Evolutionary conservation across 2,329 filamentous ascomycete genomes (phyloP), one percentile per base, ranked within the genome.

Genomic region (Microdochium bolleyi): DNA sequence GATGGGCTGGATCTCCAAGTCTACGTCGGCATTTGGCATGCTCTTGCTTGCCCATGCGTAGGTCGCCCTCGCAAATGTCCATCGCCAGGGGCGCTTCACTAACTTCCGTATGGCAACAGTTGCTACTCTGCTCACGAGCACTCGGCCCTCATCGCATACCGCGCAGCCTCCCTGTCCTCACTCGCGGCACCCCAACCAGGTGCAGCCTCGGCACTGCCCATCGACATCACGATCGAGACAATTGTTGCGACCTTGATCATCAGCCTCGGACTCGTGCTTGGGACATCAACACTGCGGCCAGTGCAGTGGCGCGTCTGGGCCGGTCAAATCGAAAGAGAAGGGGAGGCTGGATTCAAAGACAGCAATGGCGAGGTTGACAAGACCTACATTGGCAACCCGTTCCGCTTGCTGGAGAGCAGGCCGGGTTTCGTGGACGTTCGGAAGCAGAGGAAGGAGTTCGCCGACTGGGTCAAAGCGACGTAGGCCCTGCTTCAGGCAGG

Each of bases 71-170:
- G 34, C 41, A 13, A 25, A 9, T 50, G 46, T 3, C 49, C 46
- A 37, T 34, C 46, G 10, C 48, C 22, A 37, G 11, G 38, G 44
- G 48, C 52, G 49, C 10, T 48, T 21, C 32, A 41, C 25, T 34
- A 24, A 48, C 49, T 48, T 50, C 52, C 34, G 19, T 49, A 50
- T 54, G 49, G 51, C 37, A 53, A 52, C 66, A 99, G 94, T 58
- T 95, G 92, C 73, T 99, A 97, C 73, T 99, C 94, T 51, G 91
- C 92, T 49, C 88, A 96, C 70, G 94, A 99, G 73, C 89, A 96
- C 73, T 87, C 89, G 7, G 78, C 84, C 22, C 80, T 95, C 50
- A 82, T 85, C 60, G 80, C 85, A 53, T 76, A 77, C 60, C 71
- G 72, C 52, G 66, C 69, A 51, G 73, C 77, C 50, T 74, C 76